These are phyloP conservation scores for Solanum etuberosum DNA, from an alignment of 257 asterid genomes.

Conservation along the genomic window DNA sequence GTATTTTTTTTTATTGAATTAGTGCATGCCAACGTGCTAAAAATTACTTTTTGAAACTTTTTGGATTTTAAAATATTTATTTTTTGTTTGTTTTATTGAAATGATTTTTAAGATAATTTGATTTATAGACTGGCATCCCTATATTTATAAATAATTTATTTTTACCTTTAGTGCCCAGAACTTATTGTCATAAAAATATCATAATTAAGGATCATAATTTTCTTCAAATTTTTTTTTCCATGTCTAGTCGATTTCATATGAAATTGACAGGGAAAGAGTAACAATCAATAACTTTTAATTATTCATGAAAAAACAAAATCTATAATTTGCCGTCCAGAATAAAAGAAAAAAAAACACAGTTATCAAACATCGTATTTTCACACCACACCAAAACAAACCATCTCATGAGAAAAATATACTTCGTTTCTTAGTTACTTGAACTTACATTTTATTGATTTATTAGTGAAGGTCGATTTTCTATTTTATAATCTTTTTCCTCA, in stretches of 20 bases:
- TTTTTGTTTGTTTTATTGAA: neutral
- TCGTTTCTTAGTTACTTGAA: neutral
- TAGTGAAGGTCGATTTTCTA: neutral
- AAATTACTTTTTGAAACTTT: neutral
- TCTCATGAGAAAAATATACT: neutral
- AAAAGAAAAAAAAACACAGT: neutral
- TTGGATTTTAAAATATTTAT: neutral
- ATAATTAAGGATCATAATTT: neutral
- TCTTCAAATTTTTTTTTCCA: no score
- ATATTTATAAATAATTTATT: neutral
- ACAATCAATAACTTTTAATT: neutral
- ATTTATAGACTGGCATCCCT: neutral
- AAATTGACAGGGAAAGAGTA: neutral
- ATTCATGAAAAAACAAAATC: neutral
- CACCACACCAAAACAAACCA: neutral
- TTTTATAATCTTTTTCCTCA: fast-evolving
- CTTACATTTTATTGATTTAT: neutral
- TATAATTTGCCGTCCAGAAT: neutral
- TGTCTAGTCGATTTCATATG: neutral
- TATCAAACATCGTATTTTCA: neutral
- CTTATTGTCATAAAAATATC: neutral
- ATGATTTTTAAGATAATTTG: neutral
- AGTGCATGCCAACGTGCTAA: neutral
- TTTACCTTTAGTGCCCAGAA: neutral
- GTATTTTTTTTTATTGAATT: neutral